Percentiles rank a stretch among this genome's conserved stretches.
phyloP scores from a whole-genome alignment of 2,329 filamentous ascomycete genomes.

The Alternaria angustiovoidea region DNA sequence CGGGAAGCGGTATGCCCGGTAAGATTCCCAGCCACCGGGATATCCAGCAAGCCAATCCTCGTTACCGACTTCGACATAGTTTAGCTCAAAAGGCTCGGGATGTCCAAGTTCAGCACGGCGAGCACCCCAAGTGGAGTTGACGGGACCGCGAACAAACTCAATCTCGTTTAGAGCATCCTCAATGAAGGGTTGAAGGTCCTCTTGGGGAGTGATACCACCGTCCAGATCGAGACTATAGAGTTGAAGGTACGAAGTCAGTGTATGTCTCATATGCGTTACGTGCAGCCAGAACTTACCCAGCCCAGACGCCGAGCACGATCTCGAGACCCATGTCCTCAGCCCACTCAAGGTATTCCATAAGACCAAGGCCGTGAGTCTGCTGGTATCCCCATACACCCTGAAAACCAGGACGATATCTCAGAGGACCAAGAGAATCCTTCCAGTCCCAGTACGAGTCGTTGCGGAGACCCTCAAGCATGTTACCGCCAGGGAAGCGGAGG shows the following conservation, averaged over 20 bases:
- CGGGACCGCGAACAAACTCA: constrained; percentile 44
- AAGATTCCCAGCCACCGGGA: constrained; percentile 38
- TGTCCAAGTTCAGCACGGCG: constrained; percentile 48
- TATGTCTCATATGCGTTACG: too few relatives aligned
- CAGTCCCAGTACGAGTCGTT: constrained; percentile 49
- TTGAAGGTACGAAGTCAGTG: too few relatives aligned
- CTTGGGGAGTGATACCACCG: constrained; percentile 47
- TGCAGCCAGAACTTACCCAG: constrained; percentile 31
- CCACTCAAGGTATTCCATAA: constrained; percentile 60
- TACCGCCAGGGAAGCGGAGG: constrained; percentile 62
- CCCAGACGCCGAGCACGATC: constrained; percentile 54
- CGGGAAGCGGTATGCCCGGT: constrained; percentile 44
- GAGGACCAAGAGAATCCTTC: constrained; percentile 60
- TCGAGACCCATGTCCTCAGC: constrained; percentile 57
- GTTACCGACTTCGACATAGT: constrained; percentile 51
- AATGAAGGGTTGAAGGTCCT: constrained; percentile 50
- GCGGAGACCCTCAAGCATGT: constrained; percentile 53
- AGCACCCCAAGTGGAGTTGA: constrained; percentile 45
- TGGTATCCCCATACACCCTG: constrained; percentile 57
- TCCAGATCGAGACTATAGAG: constrained; percentile 49
- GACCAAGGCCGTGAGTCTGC: constrained; percentile 55
- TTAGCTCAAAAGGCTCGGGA: constrained; percentile 48
- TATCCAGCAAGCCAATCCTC: constrained; percentile 50
- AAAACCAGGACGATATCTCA: constrained; percentile 58
- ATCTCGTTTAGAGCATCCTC: constrained; percentile 51